Evolutionary conservation across 441 rosid genomes (phyloP).

Genomic region (Monsonia emarginata): DNA sequence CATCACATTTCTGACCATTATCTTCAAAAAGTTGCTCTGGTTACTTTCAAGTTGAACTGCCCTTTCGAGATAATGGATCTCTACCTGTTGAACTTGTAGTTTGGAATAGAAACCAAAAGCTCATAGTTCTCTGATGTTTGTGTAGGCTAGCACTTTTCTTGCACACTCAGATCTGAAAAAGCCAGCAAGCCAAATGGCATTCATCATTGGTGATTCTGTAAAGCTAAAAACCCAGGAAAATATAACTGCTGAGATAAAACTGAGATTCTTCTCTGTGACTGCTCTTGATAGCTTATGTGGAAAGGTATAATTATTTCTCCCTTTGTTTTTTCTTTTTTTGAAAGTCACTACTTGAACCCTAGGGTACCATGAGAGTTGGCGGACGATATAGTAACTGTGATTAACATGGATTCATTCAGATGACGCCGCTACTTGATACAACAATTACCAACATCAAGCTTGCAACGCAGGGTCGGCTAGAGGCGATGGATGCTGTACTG

Average conservation of each 20-base stretch:
- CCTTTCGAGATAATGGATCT: slow-evolving; percentile 12
- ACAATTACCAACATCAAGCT: slow-evolving; percentile 91
- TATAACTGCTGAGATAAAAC: slow-evolving; percentile 72
- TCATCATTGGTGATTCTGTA: slow-evolving; percentile 71
- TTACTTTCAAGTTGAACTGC: background rate
- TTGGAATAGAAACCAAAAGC: slow-evolving; percentile 3
- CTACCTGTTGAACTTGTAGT: slow-evolving; percentile 15
- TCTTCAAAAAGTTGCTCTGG: background rate
- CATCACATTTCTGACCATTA: slow-evolving; percentile 1
- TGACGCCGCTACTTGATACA: slow-evolving; percentile 84
- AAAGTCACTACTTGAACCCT: background rate
- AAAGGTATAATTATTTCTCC: slow-evolving; percentile 41
- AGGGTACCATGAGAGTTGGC: background rate
- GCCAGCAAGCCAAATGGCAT: slow-evolving; percentile 75
- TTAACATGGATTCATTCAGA: slow-evolving; percentile 44
- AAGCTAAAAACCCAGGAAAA: slow-evolving; percentile 86
- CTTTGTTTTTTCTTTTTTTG: background rate
- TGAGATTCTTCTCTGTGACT: slow-evolving; percentile 80
- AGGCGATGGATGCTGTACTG: slow-evolving; percentile 96
- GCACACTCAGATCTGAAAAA: slow-evolving; percentile 81
- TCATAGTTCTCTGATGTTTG: slow-evolving; percentile 22
- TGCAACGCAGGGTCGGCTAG: slow-evolving; percentile 85
- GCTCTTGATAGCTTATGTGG: slow-evolving; percentile 82
- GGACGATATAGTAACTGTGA: slow-evolving; percentile 7
- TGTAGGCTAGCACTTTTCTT: slow-evolving; percentile 94